Percentiles rank a stretch among this genome's conserved stretches.
Conservation (phyloP, 2,329 filamentous ascomycete genomes). For the Colletotrichum truncatum region DNA sequence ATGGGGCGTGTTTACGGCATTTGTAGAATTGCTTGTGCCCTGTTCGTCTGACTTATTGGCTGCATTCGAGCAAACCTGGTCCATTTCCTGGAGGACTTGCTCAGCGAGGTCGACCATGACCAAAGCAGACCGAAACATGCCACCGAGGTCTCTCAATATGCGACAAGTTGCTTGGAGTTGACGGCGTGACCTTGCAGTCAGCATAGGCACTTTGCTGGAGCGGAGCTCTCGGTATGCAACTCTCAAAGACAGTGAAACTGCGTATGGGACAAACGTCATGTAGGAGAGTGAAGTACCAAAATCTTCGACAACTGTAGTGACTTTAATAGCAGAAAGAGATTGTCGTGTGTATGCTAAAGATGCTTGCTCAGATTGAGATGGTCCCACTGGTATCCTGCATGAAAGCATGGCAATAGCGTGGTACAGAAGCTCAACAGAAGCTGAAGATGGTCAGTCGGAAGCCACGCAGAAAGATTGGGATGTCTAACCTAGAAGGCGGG, state of each 20-base stretch:
- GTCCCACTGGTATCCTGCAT: slow-evolving; percentile 25
- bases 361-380: slow-evolving; percentile 22
- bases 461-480: no score
- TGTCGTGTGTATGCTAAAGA: slow-evolving; percentile 27
- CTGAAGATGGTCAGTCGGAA: slow-evolving; percentile 9
- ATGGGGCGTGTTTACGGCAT: slow-evolving; percentile 13
- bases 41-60: slow-evolving; percentile 21
- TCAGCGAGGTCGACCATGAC: slow-evolving; percentile 35
- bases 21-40: background rate
- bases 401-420: slow-evolving; percentile 34
- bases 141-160: slow-evolving; percentile 32
- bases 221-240: slow-evolving; percentile 35
- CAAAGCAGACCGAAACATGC: slow-evolving; percentile 33
- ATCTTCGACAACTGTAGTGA: slow-evolving; percentile 33
- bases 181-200: slow-evolving; percentile 24
- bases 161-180: slow-evolving; percentile 33
- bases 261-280: slow-evolving; percentile 35
- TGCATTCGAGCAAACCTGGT: slow-evolving; percentile 28
- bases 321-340: slow-evolving; percentile 33
- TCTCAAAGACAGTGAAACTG: slow-evolving; percentile 34
- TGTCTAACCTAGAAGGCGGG: slow-evolving; percentile 31
- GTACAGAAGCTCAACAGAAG: slow-evolving; percentile 35
- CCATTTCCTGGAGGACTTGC: slow-evolving; percentile 34
- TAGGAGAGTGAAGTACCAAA: slow-evolving; percentile 32
- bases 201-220: slow-evolving; percentile 32